Conservation (phyloP, 2,329 filamentous ascomycete species). For the Bertia moriformis region DNA sequence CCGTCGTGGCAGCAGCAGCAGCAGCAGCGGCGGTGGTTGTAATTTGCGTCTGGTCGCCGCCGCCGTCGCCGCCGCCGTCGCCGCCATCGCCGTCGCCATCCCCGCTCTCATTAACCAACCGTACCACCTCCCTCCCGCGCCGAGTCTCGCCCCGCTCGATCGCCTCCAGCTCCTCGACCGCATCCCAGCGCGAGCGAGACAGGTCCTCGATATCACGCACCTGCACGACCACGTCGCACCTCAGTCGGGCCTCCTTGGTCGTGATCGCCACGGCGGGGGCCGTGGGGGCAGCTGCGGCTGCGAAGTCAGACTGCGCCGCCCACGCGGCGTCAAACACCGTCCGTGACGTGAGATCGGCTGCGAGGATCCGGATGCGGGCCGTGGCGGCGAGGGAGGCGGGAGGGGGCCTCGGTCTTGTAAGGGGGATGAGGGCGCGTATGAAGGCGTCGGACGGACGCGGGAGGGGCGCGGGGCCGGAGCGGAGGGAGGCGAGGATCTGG, state of each 20-base stretch:
- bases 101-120: slow-evolving; percentile 45
- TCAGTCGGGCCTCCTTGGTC: slow-evolving; percentile 38
- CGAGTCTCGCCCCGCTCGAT: slow-evolving; percentile 59
- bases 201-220: slow-evolving; percentile 79
- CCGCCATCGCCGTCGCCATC: slow-evolving; percentile 26
- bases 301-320: slow-evolving; percentile 27
- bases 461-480: slow-evolving; percentile 36
- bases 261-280: slow-evolving; percentile 42
- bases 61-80: slow-evolving; percentile 2
- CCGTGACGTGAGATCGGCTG: slow-evolving; percentile 58
- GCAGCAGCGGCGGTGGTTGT: slow-evolving; percentile 2
- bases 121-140: slow-evolving; percentile 67
- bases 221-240: slow-evolving; percentile 58
- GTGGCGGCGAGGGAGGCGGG: slow-evolving; percentile 63
- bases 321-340: slow-evolving; percentile 27
- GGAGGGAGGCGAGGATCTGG: slow-evolving; percentile 36
- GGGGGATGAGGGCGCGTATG: slow-evolving; percentile 45
- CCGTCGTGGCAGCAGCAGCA: slow-evolving; percentile 1
- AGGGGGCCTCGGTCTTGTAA: slow-evolving; percentile 41
- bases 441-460: slow-evolving; percentile 38
- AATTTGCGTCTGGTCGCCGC: too few relatives aligned
- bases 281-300: too few relatives aligned
- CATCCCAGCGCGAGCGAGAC: slow-evolving; percentile 65
- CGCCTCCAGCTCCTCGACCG: slow-evolving; percentile 69
- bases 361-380: slow-evolving; percentile 65